Percentiles rank a stretch among this genome's conserved stretches.
phyloP scores from a whole-genome alignment of 495 filamentous ascomycete species.

The Aspergillus saccharolyticus region DNA sequence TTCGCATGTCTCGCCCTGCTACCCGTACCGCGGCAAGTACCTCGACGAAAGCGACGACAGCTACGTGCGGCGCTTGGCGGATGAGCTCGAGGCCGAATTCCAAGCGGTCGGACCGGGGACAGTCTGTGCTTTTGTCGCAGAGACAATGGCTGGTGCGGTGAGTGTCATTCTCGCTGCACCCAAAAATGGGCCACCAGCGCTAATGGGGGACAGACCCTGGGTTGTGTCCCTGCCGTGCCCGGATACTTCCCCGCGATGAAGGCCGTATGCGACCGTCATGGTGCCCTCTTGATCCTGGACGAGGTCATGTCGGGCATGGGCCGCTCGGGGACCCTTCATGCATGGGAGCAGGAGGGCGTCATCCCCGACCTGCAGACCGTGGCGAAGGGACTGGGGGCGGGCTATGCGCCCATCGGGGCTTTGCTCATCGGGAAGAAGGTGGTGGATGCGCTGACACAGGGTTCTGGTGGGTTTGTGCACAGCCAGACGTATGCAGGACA shows the following conservation, averaged over 20 bases:
- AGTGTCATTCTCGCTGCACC: slow-evolving; percentile 18
- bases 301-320: slow-evolving; percentile 82
- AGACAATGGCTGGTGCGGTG: slow-evolving; percentile 59
- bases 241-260: slow-evolving; percentile 64
- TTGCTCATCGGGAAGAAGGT: slow-evolving; percentile 52
- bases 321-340: slow-evolving; percentile 60
- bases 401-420: slow-evolving; percentile 59
- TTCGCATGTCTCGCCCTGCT: slow-evolving; percentile 65
- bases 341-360: slow-evolving; percentile 60
- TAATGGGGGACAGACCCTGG: slow-evolving; percentile 37
- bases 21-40: slow-evolving; percentile 54
- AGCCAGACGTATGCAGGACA: slow-evolving; percentile 60
- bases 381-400: slow-evolving; percentile 64
- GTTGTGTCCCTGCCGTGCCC: slow-evolving; percentile 56
- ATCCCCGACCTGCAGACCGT: slow-evolving; percentile 63
- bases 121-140: slow-evolving; percentile 73
- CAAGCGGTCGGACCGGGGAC: slow-evolving; percentile 61
- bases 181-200: too few species aligned
- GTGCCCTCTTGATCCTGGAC: slow-evolving; percentile 65
- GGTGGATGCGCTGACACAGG: slow-evolving; percentile 49
- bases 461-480: slow-evolving; percentile 51
- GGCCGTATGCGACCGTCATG: slow-evolving; percentile 58
- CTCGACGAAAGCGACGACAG: slow-evolving; percentile 40
- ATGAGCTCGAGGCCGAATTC: slow-evolving; percentile 73
- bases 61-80: slow-evolving; percentile 54